These are phyloP conservation scores for Closterium sp. DNA, from an alignment of 139 green algal genomes.

Conservation along the genomic window DNA sequence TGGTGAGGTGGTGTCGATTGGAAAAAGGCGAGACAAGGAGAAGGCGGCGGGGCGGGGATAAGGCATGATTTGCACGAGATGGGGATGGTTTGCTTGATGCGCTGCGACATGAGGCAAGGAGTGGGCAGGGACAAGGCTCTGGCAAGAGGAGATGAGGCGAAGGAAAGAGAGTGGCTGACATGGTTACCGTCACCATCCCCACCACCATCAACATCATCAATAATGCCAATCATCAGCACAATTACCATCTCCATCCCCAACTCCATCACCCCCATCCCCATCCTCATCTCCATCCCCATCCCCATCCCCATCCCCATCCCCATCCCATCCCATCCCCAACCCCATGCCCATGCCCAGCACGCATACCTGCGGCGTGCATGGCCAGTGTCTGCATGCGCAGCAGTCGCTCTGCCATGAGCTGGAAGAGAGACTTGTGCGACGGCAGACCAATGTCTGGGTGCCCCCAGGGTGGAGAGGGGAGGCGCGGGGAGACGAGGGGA, in stretches of 20 bases:
- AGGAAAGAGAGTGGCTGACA: not conserved
- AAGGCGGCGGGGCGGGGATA: too few species aligned
- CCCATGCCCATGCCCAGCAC: not conserved
- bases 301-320: not conserved
- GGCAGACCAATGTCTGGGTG: constrained; percentile 81
- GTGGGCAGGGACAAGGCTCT: too few species aligned
- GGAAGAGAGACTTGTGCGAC: constrained; percentile 85
- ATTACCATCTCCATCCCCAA: not conserved
- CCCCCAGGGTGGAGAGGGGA: not conserved
- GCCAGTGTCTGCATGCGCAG: constrained; percentile 63
- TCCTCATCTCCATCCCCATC: not conserved
- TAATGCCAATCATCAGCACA: too few species aligned
- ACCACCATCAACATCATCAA: too few species aligned
- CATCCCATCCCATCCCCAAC: too few species aligned
- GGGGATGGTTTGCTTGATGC: too few species aligned
- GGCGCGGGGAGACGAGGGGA: not conserved
- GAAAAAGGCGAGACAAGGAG: too few species aligned
- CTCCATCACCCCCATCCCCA: not conserved
- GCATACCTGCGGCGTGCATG: not conserved
- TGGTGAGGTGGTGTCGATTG: not conserved
- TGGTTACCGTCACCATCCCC: too few species aligned
- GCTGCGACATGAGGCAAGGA: too few species aligned
- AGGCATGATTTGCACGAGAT: too few species aligned
- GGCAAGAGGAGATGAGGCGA: not conserved
- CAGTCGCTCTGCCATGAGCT: constrained; percentile 84